A percentile compares a stretch with the other conserved stretches of the same genome.
Evolutionary conservation across 176 grass and related monocot species (phyloP).

Genomic region (Puya raimondii): DNA sequence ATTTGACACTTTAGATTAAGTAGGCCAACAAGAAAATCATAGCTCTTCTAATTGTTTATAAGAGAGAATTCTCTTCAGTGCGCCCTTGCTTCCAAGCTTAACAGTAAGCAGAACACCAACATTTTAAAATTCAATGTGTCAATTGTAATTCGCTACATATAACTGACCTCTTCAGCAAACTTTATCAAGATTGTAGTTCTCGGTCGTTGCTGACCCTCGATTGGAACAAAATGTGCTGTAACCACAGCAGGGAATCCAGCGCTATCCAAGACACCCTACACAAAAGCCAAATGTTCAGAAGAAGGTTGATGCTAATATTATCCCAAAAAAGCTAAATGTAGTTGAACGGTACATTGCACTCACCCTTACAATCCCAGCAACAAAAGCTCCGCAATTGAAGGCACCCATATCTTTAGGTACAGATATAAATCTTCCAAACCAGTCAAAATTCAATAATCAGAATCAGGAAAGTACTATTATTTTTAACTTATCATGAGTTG

Average conservation of each 20-base stretch:
- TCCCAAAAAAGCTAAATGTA: slow-evolving; percentile 4
- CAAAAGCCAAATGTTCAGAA: not conserved
- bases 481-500: slow-evolving; percentile 1
- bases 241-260: slow-evolving; percentile 85
- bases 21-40: too few relatives aligned
- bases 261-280: slow-evolving; percentile 76
- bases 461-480: slow-evolving; percentile 13
- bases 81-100: too few relatives aligned
- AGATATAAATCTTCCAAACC: slow-evolving; percentile 69
- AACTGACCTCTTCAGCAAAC: slow-evolving; percentile 84
- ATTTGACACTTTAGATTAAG: too few relatives aligned
- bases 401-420: slow-evolving; percentile 97
- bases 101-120: too few relatives aligned
- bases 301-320: not conserved
- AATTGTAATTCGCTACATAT: too few relatives aligned
- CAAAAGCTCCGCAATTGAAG: slow-evolving; percentile 97
- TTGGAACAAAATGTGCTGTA: slow-evolving; percentile 83
- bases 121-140: too few relatives aligned
- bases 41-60: too few relatives aligned
- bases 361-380: slow-evolving; percentile 89
- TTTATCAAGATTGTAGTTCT: slow-evolving; percentile 95
- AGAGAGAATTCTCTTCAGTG: too few relatives aligned
- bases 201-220: slow-evolving; percentile 84
- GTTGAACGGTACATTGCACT: slow-evolving; percentile 2
- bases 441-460: not conserved